Percentiles rank a stretch among this genome's conserved stretches.
Conservation (phyloP, 2,329 filamentous ascomycete species). For the Phaeophleospora eucalypticola region DNA sequence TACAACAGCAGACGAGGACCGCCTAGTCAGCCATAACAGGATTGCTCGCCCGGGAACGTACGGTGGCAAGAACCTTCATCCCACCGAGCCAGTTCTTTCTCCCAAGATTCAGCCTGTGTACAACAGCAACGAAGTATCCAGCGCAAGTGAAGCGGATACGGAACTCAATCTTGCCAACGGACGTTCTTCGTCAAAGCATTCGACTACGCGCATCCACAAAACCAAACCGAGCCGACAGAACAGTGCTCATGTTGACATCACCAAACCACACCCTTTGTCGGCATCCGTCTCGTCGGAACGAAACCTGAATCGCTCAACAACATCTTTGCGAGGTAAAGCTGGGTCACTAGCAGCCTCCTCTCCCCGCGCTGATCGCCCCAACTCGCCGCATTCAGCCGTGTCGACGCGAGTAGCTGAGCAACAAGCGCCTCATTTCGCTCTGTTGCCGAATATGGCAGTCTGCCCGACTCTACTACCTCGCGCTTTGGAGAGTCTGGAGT, state of each 20-base stretch:
- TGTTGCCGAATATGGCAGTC: constrained; percentile 51
- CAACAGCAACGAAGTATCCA: constrained; percentile 27
- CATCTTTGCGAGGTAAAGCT: constrained; percentile 22
- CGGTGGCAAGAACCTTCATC: constrained; percentile 82
- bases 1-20: constrained; percentile 78
- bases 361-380: constrained; percentile 27
- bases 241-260: constrained; percentile 38
- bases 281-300: constrained; percentile 29
- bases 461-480: constrained; percentile 62
- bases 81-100: constrained; percentile 86
- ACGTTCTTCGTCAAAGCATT: constrained; percentile 31
- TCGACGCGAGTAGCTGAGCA: constrained; percentile 12
- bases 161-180: constrained; percentile 34
- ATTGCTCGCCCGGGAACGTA: constrained; percentile 49
- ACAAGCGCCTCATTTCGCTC: constrained; percentile 43
- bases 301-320: constrained; percentile 22
- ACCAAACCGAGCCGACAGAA: constrained; percentile 35
- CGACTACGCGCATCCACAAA: constrained; percentile 21
- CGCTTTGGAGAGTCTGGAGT: constrained; percentile 89
- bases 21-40: constrained; percentile 87
- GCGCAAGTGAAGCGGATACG: constrained; percentile 33
- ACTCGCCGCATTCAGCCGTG: constrained; percentile 28
- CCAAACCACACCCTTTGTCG: constrained; percentile 27
- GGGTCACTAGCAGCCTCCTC: constrained; percentile 25
- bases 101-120: constrained; percentile 33